Evolutionary conservation across 805 yeast genomes (phyloP), one percentile per base, ranked within the genome.

Genomic region (Jamesozyma jinghongensis): DNA sequence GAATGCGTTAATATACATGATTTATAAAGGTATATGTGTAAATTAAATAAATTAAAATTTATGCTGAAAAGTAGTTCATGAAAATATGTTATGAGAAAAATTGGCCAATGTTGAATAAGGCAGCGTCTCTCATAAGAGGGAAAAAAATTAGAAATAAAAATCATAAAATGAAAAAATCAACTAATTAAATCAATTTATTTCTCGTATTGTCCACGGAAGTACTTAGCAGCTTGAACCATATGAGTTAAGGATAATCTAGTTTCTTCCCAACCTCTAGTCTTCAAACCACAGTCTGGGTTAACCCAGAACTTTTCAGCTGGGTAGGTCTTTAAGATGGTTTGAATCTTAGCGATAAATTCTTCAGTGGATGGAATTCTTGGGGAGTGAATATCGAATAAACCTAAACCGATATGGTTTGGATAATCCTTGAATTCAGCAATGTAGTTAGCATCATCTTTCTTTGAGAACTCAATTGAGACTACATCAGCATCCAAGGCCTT

Each of bases 281-380:
- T 92, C 71, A 92, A 81, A 80, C 98, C 98, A 81, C 98, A 92
- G 77, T 92, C 98, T 65, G 98, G 98, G 94, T 92, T 92, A 67
- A 92, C 94, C 98, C 98, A 92, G 80, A 92, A 85, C 72, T 88
- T 90, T 70, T 85, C 85, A 66, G 92, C 94, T 68, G 97, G 97
- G 78, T 90, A 90, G 47, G 85, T 92, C 76, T 87, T 86, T 71
- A 92, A 75, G 74, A 92, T 88, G 68, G 86, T 92, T 65, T 79
- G 79, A 64, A 92, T 85, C 75, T 96, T 87, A 66, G 81, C 71
- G 68, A 86, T 81, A 71, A 92, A 90, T 75, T 92, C 98, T 68
- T 84, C 87, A 74, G 82, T 84, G 46, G 98, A 88, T 63, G 98
- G 98, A 62, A 92, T 85, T 79, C 98, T 87, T 75, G 98, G 98